Conservation (phyloP, 2,329 filamentous ascomycete genomes). For the Westerdykella sp. region DNA sequence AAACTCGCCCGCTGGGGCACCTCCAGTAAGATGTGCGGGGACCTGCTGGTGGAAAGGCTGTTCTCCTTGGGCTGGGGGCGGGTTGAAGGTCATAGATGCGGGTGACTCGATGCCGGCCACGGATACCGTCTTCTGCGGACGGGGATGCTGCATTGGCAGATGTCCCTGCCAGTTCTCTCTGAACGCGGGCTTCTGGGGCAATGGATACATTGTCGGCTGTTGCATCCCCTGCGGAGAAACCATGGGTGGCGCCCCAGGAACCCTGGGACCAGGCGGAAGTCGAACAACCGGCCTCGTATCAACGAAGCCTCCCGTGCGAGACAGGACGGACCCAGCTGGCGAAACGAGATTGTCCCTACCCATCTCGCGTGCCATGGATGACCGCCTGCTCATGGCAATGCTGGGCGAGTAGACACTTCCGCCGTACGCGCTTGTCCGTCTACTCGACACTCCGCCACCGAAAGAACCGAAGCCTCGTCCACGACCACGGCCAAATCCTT, state of each 20-base stretch:
- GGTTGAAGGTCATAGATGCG: conserved; percentile 53
- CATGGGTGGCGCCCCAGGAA: conserved; percentile 25
- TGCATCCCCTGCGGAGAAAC: conserved; percentile 35
- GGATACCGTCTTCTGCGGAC: conserved; percentile 89
- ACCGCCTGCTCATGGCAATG: conserved; percentile 79
- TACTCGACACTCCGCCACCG: conserved; percentile 58
- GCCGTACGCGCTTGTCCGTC: conserved; percentile 75
- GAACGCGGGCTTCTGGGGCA: conserved; percentile 51
- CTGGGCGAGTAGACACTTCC: conserved; percentile 83
- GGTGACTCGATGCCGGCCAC: conserved; percentile 89
- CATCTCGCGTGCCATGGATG: conserved; percentile 65
- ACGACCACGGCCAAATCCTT: conserved; percentile 60
- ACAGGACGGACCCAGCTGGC: conserved; percentile 71
- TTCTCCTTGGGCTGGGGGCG: conserved; percentile 61
- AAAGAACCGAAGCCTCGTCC: conserved; percentile 66
- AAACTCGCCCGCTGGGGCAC: conserved; percentile 45
- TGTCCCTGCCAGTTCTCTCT: conserved; percentile 55
- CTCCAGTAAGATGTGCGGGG: conserved; percentile 64
- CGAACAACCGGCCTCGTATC: conserved; percentile 74
- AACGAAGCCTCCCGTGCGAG: conserved; percentile 54
- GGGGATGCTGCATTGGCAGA: conserved; percentile 84
- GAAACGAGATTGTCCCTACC: conserved; percentile 71
- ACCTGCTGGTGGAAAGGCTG: conserved; percentile 93
- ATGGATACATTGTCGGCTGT: conserved; percentile 47
- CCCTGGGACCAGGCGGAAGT: conserved; percentile 58